Base-by-base conservation (phyloP, 768 basidiomycete species). In the Wakefieldia striispora region DNA sequence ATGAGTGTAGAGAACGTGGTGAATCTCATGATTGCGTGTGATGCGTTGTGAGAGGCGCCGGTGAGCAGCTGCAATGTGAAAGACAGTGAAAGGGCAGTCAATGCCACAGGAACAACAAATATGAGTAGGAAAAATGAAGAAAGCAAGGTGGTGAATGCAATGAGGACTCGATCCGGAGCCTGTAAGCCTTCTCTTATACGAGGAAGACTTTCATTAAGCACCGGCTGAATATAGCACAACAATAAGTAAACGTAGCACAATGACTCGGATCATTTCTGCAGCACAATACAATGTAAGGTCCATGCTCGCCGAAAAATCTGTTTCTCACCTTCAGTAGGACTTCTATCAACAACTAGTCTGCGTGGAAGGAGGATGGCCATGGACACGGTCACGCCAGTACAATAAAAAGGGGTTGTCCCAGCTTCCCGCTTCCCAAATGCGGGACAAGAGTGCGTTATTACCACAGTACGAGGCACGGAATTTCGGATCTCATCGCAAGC, bases 1-100 rank as follows among this genome's bases (percentile, higher is more conserved):
- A 66, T 42, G 20, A 65, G 29, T 16, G 67, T 53, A 49, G 75
- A 58, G 50, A 80, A 60, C 41, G 66, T 47, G 44, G 64, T 64
- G 60, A 69, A 70, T 69, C 71, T 74, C 72, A 72, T 76, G 35
- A 47, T 54, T 47, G 49, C 58, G n/a, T 21, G 38, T 47, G 50
- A 47, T 42, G 53, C 26, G 6, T 7, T 27, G 6, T 29, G 6
- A 8, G 2, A 10, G 26, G 10, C 4, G 29, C 13, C 29, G 29
- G 33, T 33, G 31, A 33, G 31, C 31, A 33, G 31, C 31, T 13
- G 13, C 31, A 14, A 37, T 20, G 16, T 10, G 40, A 42, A 37
- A n/a, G 39, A 52, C 19, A 39, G 54, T 42, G 40, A 40, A 12
- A 34, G 16, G 59, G 65, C 60, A 62, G 43, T 61, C 65, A 54